phyloP scores from a whole-genome alignment of 805 yeast genomes.

The Teunomyces cretensis region DNA sequence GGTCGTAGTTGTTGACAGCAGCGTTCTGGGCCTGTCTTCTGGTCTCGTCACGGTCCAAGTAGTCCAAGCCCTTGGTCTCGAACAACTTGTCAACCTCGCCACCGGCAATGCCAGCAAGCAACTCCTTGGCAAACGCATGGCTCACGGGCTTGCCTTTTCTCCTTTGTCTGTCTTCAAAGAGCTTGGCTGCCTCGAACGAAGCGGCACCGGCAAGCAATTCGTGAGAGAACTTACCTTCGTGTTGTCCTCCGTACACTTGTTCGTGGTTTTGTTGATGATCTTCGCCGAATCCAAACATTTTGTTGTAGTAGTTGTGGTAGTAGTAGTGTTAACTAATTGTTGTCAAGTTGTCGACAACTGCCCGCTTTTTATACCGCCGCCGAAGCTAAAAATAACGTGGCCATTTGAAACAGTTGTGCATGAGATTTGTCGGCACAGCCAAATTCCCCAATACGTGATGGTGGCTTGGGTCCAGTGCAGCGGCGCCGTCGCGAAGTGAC shows the following conservation, averaged over 20 bases:
- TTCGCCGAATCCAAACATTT: constrained; percentile 29
- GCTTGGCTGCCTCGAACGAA: constrained; percentile 30
- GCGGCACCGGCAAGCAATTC: constrained; percentile 35
- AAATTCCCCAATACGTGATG: no score
- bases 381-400: no score
- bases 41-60: constrained; percentile 27
- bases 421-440: no score
- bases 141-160: constrained; percentile 32
- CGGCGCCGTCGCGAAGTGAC: no score
- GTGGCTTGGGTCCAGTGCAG: no score
- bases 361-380: no score
- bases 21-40: constrained; percentile 22
- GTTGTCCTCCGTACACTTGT: constrained; percentile 27
- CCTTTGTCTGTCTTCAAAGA: constrained; percentile 32
- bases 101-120: constrained; percentile 29
- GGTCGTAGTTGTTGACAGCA: constrained; percentile 22
- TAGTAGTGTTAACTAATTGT: background rate
- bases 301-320: background rate
- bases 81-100: constrained; percentile 34
- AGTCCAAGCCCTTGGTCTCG: constrained; percentile 34
- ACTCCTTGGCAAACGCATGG: constrained; percentile 30
- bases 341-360: background rate
- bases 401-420: no score
- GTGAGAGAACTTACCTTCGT: constrained; percentile 31
- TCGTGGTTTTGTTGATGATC: constrained; percentile 16